Conservation (phyloP, 192 early-diverging fungal genomes). For the Coemansia sp. region DNA sequence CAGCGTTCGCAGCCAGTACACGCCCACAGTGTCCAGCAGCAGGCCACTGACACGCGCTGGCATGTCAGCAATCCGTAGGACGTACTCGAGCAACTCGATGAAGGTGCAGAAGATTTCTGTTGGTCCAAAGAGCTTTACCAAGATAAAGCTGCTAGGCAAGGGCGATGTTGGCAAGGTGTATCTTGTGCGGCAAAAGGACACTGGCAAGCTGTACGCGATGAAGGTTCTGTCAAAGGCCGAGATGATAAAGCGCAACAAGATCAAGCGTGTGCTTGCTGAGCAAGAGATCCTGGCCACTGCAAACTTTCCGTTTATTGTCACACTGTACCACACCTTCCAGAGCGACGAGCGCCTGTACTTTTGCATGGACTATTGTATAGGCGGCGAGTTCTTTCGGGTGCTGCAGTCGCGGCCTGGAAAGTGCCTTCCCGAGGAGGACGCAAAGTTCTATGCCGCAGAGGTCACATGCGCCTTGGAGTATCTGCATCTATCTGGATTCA, state of each 20-base stretch:
- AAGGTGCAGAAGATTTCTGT: conserved; percentile 81
- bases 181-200: conserved; percentile 82
- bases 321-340: conserved; percentile 88
- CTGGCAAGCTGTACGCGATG: conserved; percentile 89
- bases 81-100: conserved; percentile 80
- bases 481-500: conserved; percentile 93
- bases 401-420: conserved; percentile 88
- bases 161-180: conserved; percentile 98
- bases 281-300: conserved; percentile 88
- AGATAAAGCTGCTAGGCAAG: conserved; percentile 90
- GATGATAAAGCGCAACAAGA: conserved; percentile 98
- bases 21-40: conserved; percentile 25
- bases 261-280: conserved; percentile 95
- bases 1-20: conserved; percentile 42
- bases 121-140: conserved; percentile 81
- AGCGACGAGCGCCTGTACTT: conserved; percentile 84
- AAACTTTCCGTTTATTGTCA: conserved; percentile 91
- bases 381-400: conserved; percentile 86
- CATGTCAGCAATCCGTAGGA: conserved; percentile 64
- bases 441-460: conserved; percentile 97
- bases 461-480: conserved; percentile 94
- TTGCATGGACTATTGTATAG: conserved; percentile 86
- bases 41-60: conserved; percentile 47
- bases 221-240: conserved; percentile 94
- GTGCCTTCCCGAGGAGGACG: conserved; percentile 84